Base-by-base conservation (phyloP, 768 basidiomycete genomes). In the Suillus bovinus region DNA sequence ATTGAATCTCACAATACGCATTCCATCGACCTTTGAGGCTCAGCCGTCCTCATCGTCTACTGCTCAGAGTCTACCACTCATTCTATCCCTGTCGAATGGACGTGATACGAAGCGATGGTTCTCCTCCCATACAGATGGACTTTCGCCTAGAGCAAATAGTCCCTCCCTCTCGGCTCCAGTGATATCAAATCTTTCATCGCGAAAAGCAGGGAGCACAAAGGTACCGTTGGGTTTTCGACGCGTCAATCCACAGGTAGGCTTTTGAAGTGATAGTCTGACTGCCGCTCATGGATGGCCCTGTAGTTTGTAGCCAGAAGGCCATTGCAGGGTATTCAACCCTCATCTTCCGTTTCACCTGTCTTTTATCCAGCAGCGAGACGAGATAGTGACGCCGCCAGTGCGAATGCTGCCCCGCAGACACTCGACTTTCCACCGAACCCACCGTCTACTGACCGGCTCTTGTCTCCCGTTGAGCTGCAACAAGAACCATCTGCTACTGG, bases 161-260 rank as follows among this genome's bases (percentile, higher is more conserved):
- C 55, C 61, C 39, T 53, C 52, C 29, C 24, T 29, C 49, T 55
- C 58, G 9, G 4, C 58, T 11, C 50, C 41, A 44, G 36, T 36
- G 2, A 52, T 63, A 27, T 22, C 61, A 39, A 65, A 58, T 24
- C 31, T 69, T 44, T 61, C 63, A n/a, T 55, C 54, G 17, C 67
- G 58, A 55, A 66, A 67, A 55, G 29, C 63, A 31, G 70, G 74
- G 31, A 67, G 73, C 17, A 75, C 74, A 41, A 84, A 82, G 67
- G 78, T 88, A 50, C 82, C 86, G 13, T 81, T 88, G 63, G 83
- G 85, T 10, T 88, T 87, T 64, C 77, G 82, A 39, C 76, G 76
- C 47, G 44, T 64, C 20, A 75, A 64, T 47, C 61, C 64, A 5
- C 64, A 61, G 65, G 72, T 74, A 50, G 47, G 66, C 42, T 27